A percentile compares a stretch with the other conserved stretches of the same genome.
Conservation (phyloP, 2,329 filamentous ascomycete genomes). For the Sporothrix pseudoabietina region DNA sequence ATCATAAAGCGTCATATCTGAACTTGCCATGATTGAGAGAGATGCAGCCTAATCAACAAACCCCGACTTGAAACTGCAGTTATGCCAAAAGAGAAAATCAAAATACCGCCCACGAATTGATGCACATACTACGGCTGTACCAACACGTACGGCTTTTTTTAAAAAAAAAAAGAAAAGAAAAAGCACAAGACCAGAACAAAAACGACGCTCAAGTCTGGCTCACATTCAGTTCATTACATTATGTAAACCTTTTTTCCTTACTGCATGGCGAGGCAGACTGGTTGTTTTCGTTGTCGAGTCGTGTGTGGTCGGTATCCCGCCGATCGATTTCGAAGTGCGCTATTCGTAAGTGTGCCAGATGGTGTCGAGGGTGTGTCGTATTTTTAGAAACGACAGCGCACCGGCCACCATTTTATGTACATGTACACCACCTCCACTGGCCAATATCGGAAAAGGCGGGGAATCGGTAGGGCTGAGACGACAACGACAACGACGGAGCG, state of each 20-base stretch:
- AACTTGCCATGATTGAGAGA: background rate
- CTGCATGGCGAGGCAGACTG: slow-evolving; percentile 12
- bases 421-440: background rate
- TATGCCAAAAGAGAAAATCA: too few species aligned
- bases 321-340: background rate
- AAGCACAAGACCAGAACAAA: background rate
- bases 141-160: background rate
- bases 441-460: background rate
- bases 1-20: background rate
- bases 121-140: too few species aligned
- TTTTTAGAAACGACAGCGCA: slow-evolving; percentile 5
- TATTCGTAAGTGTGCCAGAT: background rate
- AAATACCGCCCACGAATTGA: too few species aligned
- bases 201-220: background rate
- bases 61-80: too few species aligned
- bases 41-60: background rate
- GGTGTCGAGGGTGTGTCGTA: background rate
- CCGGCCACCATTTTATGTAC: background rate
- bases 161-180: background rate
- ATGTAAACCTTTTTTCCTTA: background rate
- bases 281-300: background rate
- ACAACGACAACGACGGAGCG: background rate
- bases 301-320: background rate
- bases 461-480: slow-evolving; percentile 23
- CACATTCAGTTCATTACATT: background rate